A percentile compares a stretch with the other conserved stretches of the same genome.
phyloP scores from a whole-genome alignment of 2,329 filamentous ascomycete genomes.

The Zymoseptoria ardabiliae region DNA sequence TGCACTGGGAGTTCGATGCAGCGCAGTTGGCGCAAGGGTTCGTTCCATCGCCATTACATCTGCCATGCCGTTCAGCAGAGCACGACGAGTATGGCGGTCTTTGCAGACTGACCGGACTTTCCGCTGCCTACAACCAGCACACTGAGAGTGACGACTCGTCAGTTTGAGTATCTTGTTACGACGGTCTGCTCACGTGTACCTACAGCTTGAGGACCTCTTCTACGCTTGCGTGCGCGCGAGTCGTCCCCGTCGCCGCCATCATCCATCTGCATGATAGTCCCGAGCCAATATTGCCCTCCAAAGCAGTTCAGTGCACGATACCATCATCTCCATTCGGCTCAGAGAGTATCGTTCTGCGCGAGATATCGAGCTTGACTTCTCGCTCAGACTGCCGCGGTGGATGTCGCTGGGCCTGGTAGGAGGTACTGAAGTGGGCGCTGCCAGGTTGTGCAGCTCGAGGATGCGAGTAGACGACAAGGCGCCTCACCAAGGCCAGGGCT shows the following conservation, averaged over 20 bases:
- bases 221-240: slow-evolving; percentile 8
- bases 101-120: slow-evolving; percentile 4
- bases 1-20: slow-evolving; percentile 1
- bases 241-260: slow-evolving; percentile 1
- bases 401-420: too few relatives aligned
- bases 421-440: too few relatives aligned
- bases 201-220: slow-evolving; percentile 6
- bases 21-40: slow-evolving; percentile 8
- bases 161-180: not conserved
- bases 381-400: not conserved
- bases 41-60: slow-evolving; percentile 7
- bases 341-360: not conserved
- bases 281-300: not conserved
- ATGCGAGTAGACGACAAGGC: too few relatives aligned
- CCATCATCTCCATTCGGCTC: not conserved
- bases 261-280: not conserved
- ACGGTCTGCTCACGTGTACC: not conserved
- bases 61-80: not conserved
- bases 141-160: not conserved
- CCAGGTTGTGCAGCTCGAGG: not conserved
- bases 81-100: not conserved
- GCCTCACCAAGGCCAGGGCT: too few relatives aligned
- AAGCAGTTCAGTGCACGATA: not conserved
- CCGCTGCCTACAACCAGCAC: slow-evolving; percentile 5
- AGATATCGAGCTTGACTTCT: not conserved